A percentile compares a stretch with the other conserved stretches of the same genome.
phyloP scores from a whole-genome alignment of 2,329 filamentous ascomycete species.

The Reticulascus tulasneorum region DNA sequence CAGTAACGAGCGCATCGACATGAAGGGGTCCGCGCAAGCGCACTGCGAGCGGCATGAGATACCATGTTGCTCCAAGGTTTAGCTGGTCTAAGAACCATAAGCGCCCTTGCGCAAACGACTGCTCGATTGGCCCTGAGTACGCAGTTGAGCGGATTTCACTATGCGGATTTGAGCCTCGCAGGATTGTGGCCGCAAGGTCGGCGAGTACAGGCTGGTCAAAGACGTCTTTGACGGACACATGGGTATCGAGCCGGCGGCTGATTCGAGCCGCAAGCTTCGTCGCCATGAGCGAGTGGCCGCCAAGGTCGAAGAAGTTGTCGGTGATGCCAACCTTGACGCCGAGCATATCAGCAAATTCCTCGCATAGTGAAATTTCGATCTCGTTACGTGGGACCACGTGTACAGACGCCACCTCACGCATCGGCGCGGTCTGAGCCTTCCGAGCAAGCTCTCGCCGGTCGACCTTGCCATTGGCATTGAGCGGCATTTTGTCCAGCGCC shows the following conservation, averaged over 20 bases:
- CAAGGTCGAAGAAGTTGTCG: conserved; percentile 15
- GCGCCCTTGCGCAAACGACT: conserved; percentile 1
- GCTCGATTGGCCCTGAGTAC: neutral
- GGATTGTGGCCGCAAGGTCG: neutral
- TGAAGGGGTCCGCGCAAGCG: neutral
- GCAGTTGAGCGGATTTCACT: neutral
- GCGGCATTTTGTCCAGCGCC: conserved; percentile 20
- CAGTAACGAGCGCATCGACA: neutral
- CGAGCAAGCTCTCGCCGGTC: conserved; percentile 12
- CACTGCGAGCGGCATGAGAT: neutral
- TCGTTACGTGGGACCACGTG: conserved; percentile 7
- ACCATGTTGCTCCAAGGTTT: neutral
- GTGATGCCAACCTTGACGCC: conserved; percentile 5
- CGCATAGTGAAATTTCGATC: conserved; percentile 13
- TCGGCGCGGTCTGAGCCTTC: neutral
- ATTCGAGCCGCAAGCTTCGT: conserved; percentile 3
- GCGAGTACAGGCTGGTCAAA: conserved; percentile 4
- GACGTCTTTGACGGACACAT: conserved; percentile 9
- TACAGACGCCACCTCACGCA: neutral
- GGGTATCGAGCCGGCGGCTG: conserved; percentile 2
- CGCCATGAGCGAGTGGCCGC: conserved; percentile 11
- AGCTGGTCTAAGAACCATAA: conserved; percentile 1
- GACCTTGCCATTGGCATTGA: conserved; percentile 21
- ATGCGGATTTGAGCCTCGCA: neutral
- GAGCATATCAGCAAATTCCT: conserved; percentile 5